These are phyloP conservation scores for Stemphylium beticola DNA, from an alignment of 2,329 filamentous ascomycete genomes.

Conservation along the genomic window DNA sequence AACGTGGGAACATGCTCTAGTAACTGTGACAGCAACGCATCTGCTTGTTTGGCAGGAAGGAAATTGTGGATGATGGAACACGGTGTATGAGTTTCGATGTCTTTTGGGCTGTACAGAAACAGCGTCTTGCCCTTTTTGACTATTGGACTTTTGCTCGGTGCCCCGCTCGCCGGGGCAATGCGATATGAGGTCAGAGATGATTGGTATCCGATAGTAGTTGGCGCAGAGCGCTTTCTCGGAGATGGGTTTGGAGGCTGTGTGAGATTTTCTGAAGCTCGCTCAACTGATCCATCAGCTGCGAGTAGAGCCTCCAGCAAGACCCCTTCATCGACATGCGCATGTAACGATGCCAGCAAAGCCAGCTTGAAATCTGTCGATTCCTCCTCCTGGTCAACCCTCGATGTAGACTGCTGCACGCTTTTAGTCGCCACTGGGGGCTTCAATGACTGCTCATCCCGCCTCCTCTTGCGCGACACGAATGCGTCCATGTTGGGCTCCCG, in stretches of 20 bases:
- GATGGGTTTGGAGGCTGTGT: conserved; percentile 35
- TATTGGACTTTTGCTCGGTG: conserved; percentile 52
- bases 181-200: conserved; percentile 48
- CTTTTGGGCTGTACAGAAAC: conserved; percentile 80
- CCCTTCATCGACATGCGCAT: conserved; percentile 68
- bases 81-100: conserved; percentile 82
- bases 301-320: conserved; percentile 79
- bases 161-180: conserved; percentile 14
- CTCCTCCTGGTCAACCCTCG: conserved; percentile 48
- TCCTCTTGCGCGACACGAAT: conserved; percentile 48
- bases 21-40: conserved; percentile 75
- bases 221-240: conserved; percentile 40
- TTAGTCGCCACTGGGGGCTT: neutral
- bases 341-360: conserved; percentile 79
- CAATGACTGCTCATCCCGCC: conserved; percentile 24
- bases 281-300: conserved; percentile 77
- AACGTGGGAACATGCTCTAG: conserved; percentile 75
- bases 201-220: conserved; percentile 49
- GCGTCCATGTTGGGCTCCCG: conserved; percentile 40
- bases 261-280: conserved; percentile 67
- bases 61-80: conserved; percentile 95
- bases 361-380: conserved; percentile 91
- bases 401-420: neutral
- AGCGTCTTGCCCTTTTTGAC: conserved; percentile 82
- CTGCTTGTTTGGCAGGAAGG: conserved; percentile 72